Conservation (phyloP, 2,329 filamentous ascomycete species). For the Stylonectria norvegica region DNA sequence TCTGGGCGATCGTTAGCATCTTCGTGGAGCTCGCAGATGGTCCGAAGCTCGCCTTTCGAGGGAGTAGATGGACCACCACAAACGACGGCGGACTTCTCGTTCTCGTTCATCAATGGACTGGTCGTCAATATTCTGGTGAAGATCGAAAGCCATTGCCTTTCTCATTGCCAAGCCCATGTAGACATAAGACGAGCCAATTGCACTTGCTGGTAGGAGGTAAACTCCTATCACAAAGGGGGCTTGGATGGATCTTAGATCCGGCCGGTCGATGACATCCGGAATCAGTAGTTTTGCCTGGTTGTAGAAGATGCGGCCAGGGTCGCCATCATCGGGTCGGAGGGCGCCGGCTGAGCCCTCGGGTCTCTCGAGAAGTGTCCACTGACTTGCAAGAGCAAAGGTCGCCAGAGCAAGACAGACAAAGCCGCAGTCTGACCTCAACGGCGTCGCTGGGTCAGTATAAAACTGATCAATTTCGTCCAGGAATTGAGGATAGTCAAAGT, state of each 20-base stretch:
- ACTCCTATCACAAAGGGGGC: constrained; percentile 33
- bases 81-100: constrained; percentile 18
- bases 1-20: constrained; percentile 9
- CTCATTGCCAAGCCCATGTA: constrained; percentile 30
- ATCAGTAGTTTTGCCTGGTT: constrained; percentile 28
- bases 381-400: constrained; percentile 31
- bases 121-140: constrained; percentile 27
- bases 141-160: constrained; percentile 28
- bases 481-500: constrained; percentile 28
- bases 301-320: constrained; percentile 32
- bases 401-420: constrained; percentile 28
- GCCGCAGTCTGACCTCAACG: constrained; percentile 19
- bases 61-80: constrained; percentile 33
- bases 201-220: constrained; percentile 33
- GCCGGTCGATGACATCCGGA: constrained; percentile 33
- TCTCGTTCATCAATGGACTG: constrained; percentile 18
- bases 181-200: constrained; percentile 32
- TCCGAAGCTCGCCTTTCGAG: constrained; percentile 21
- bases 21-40: no score
- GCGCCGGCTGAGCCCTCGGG: constrained; percentile 11
- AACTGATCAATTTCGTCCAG: constrained; percentile 23
- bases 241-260: constrained; percentile 32
- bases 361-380: constrained; percentile 32
- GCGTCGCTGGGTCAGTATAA: constrained; percentile 19
- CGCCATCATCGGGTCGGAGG: constrained; percentile 8